phyloP scores from a whole-genome alignment of 208 protist genomes.

The Plasmodiophora brassicae region DNA sequence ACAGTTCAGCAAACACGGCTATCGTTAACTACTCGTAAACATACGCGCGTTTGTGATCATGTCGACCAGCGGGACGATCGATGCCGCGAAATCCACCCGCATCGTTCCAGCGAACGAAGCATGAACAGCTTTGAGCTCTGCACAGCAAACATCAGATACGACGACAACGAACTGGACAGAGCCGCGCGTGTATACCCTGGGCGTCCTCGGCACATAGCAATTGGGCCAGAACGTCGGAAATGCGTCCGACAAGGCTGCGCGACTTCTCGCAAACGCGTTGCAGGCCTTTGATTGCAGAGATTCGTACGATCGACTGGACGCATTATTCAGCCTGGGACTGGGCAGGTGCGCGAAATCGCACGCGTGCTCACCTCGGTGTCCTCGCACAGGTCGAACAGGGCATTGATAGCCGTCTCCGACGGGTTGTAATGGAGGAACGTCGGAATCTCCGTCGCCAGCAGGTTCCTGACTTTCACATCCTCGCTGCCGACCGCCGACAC shows the following conservation, averaged over 20 bases:
- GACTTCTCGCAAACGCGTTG: background rate
- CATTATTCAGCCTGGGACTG: background rate
- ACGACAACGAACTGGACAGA: too few species aligned
- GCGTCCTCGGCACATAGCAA: background rate
- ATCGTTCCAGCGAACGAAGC: background rate
- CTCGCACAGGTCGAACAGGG: background rate
- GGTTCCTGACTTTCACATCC: conserved; percentile 16
- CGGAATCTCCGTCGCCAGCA: conserved; percentile 11
- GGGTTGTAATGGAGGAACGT: background rate
- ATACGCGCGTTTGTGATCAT: background rate
- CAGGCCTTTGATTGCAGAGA: background rate
- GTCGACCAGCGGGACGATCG: background rate
- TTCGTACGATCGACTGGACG: background rate
- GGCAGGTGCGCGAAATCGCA: background rate
- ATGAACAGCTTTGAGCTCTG: conserved; percentile 24
- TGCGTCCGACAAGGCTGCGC: background rate
- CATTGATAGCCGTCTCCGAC: background rate
- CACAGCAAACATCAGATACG: background rate
- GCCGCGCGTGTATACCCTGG: too few species aligned
- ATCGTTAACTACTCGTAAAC: background rate
- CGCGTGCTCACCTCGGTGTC: background rate
- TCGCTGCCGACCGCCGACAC: background rate
- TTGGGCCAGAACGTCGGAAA: background rate
- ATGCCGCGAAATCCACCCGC: background rate
- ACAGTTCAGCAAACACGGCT: background rate